A percentile compares a stretch with the other conserved stretches of the same genome.
These are phyloP conservation scores for Ophiosphaerella herpotricha DNA, from an alignment of 2,329 filamentous ascomycete species.

Conservation along the genomic window DNA sequence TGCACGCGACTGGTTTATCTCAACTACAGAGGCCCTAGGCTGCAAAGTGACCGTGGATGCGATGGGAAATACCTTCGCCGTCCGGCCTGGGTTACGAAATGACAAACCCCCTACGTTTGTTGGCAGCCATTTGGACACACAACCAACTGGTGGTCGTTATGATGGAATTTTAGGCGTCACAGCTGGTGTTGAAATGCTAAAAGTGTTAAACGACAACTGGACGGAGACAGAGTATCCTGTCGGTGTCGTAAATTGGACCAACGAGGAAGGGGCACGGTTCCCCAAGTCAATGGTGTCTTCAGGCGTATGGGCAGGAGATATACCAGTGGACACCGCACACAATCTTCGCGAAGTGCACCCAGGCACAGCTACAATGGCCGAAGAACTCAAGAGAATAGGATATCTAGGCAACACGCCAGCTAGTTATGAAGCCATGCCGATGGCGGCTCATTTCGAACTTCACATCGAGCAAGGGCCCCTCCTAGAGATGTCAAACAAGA, in stretches of 20 bases:
- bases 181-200: slow-evolving; percentile 74
- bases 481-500: slow-evolving; percentile 66
- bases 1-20: slow-evolving; percentile 75
- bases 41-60: slow-evolving; percentile 71
- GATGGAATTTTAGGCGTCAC: slow-evolving; percentile 78
- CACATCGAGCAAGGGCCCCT: slow-evolving; percentile 86
- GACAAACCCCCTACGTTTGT: slow-evolving; percentile 67
- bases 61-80: slow-evolving; percentile 82
- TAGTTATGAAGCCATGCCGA: slow-evolving; percentile 63
- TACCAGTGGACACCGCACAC: slow-evolving; percentile 65
- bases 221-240: slow-evolving; percentile 72
- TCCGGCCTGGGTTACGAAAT: slow-evolving; percentile 65
- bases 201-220: slow-evolving; percentile 67
- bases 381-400: slow-evolving; percentile 72
- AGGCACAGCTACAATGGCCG: slow-evolving; percentile 65
- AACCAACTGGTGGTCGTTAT: slow-evolving; percentile 68
- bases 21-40: slow-evolving; percentile 65
- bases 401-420: slow-evolving; percentile 66
- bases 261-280: slow-evolving; percentile 82
- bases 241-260: slow-evolving; percentile 79
- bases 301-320: slow-evolving; percentile 75
- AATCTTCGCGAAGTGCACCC: slow-evolving; percentile 66
- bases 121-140: slow-evolving; percentile 67
- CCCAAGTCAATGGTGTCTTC: slow-evolving; percentile 75
- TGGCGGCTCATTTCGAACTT: slow-evolving; percentile 80